Conservation (phyloP, 2,329 filamentous ascomycete species). For the Orbilia blumenaviensis region DNA sequence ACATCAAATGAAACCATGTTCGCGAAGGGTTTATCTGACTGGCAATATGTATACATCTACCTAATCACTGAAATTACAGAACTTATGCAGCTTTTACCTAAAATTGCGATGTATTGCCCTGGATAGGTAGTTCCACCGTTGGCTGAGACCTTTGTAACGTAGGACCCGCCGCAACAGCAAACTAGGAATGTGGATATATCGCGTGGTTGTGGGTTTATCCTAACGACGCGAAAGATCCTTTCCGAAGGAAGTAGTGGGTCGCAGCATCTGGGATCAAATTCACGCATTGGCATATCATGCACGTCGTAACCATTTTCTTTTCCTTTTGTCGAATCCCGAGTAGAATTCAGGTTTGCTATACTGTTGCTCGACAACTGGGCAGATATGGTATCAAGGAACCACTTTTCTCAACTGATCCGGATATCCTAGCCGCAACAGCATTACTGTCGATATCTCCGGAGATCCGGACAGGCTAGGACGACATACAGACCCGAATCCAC, state of each 20-base stretch:
- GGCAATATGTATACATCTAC: background rate
- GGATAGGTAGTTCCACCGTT: background rate
- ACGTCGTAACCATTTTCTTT: background rate
- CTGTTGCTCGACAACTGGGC: no score
- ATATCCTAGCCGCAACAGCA: no score
- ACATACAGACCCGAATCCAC: slow-evolving; percentile 1
- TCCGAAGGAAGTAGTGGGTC: background rate
- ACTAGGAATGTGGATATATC: background rate
- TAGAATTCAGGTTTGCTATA: no score
- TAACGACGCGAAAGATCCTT: background rate
- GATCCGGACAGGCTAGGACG: background rate
- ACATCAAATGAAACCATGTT: background rate
- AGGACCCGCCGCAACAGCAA: background rate
- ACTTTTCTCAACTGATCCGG: no score
- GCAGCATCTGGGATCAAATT: background rate
- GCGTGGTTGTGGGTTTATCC: slow-evolving; percentile 5
- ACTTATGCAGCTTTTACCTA: slow-evolving; percentile 5
- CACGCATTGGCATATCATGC: background rate
- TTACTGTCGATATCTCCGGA: background rate
- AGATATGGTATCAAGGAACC: no score
- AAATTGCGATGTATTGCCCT: background rate
- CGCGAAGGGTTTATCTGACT: no score
- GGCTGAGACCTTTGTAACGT: background rate
- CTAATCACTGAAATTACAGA: background rate
- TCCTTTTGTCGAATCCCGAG: no score